phyloP scores from a whole-genome alignment of 129 eudicot genomes.

The Scalesia atractyloides region DNA sequence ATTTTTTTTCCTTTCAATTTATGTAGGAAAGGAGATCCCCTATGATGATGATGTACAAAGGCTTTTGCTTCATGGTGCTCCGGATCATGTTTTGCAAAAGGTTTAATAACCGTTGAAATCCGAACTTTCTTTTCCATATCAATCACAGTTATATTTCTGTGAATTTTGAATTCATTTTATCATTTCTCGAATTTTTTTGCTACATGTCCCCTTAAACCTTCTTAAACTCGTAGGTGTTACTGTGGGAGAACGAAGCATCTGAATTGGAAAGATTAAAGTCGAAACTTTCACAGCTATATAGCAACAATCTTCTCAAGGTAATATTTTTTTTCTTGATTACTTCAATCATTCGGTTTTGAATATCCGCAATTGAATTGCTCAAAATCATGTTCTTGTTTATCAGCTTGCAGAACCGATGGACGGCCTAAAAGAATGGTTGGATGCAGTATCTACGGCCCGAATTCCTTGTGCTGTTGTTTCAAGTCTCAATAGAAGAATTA shows the following conservation, averaged over 20 bases:
- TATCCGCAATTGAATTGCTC: constrained; percentile 13
- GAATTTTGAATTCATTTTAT: background rate
- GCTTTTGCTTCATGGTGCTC: constrained; percentile 58
- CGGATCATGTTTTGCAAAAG: constrained; percentile 77
- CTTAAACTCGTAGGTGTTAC: constrained; percentile 51
- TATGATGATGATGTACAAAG: constrained; percentile 52
- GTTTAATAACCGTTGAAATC: constrained; percentile 33
- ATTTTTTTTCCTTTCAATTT: background rate
- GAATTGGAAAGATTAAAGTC: constrained; percentile 73
- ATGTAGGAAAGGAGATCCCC: constrained; percentile 78
- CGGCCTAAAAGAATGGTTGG: constrained; percentile 90
- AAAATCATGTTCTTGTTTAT: constrained; percentile 23
- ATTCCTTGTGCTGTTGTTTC: constrained; percentile 99
- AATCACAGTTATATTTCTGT: background rate
- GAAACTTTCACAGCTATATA: constrained; percentile 72
- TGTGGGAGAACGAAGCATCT: constrained; percentile 60
- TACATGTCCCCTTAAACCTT: constrained; percentile 3
- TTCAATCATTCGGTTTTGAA: background rate
- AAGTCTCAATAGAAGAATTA: constrained; percentile 71
- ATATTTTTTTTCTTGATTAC: constrained; percentile 2
- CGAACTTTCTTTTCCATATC: background rate
- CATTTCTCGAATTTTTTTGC: background rate
- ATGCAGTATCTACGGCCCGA: constrained; percentile 74
- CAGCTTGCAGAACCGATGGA: constrained; percentile 86
- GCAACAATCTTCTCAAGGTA: constrained; percentile 70